These are phyloP conservation scores for Geosmithia putterillii DNA, from an alignment of 2,329 filamentous ascomycete genomes.

Conservation along the genomic window DNA sequence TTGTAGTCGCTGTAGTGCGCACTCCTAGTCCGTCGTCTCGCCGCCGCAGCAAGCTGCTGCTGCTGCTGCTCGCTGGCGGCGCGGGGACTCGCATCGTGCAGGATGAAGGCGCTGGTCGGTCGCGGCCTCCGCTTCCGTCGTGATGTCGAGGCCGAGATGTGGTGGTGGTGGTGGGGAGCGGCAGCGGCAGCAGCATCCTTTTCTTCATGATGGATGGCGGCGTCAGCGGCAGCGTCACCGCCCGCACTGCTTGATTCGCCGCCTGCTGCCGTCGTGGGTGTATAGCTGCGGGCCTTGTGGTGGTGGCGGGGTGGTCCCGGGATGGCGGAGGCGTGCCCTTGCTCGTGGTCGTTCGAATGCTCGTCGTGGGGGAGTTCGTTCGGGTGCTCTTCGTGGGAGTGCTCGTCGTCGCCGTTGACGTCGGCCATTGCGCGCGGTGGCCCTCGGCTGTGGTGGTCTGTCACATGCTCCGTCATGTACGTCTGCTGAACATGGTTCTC, in stretches of 20 bases:
- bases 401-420: neutral
- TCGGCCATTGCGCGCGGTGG: slow-evolving; percentile 1
- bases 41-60: too few relatives aligned
- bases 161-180: neutral
- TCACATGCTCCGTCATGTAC: slow-evolving; percentile 2
- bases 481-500: neutral
- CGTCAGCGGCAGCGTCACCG: too few relatives aligned
- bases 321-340: too few relatives aligned
- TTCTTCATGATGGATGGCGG: too few relatives aligned
- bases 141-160: neutral
- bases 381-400: neutral
- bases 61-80: neutral
- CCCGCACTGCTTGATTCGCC: too few relatives aligned
- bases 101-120: slow-evolving; percentile 5
- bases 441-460: neutral
- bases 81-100: neutral
- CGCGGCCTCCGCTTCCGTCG: neutral
- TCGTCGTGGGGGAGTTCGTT: too few relatives aligned
- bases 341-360: too few relatives aligned
- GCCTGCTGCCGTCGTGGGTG: too few relatives aligned
- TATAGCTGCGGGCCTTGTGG: too few relatives aligned
- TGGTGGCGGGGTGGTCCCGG: too few relatives aligned
- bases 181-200: too few relatives aligned
- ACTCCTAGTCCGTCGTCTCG: neutral
- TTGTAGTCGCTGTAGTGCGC: neutral